phyloP scores from a whole-genome alignment of 1,139 yeast species.

The Suhomyces maxii region DNA sequence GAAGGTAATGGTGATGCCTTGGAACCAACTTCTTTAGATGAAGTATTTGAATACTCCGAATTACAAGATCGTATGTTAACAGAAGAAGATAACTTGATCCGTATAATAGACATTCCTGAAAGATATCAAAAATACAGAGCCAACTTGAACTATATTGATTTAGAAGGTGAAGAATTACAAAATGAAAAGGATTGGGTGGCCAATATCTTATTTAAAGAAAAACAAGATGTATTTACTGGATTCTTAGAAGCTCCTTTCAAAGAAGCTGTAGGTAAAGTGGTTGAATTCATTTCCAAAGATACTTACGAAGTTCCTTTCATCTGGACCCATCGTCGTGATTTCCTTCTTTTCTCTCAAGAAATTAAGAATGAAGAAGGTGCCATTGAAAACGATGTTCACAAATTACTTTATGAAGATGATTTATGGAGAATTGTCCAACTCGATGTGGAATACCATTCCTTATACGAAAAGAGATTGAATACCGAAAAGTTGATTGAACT shows the following conservation, averaged over 20 bases:
- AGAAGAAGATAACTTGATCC: conserved; percentile 84
- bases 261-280: conserved; percentile 71
- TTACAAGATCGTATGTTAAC: conserved; percentile 87
- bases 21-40: conserved; percentile 68
- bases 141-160: conserved; percentile 60
- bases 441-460: conserved; percentile 86
- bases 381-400: conserved; percentile 45
- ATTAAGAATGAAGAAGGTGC: conserved; percentile 47
- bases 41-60: conserved; percentile 94
- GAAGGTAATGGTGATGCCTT: conserved; percentile 55
- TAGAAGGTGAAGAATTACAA: conserved; percentile 66
- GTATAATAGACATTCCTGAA: conserved; percentile 90
- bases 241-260: conserved; percentile 59
- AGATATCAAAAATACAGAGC: conserved; percentile 79
- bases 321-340: conserved; percentile 94
- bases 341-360: conserved; percentile 63
- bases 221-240: conserved; percentile 35
- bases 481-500: conserved; percentile 58
- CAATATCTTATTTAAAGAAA: conserved; percentile 55
- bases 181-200: conserved; percentile 81
- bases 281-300: conserved; percentile 77
- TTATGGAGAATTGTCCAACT: conserved; percentile 87
- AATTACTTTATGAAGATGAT: conserved; percentile 74
- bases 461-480: conserved; percentile 71
- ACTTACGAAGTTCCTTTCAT: conserved; percentile 93